These are phyloP conservation scores for Xerophyta viscosa DNA, from an alignment of 106 monocot genomes.

Conservation along the genomic window DNA sequence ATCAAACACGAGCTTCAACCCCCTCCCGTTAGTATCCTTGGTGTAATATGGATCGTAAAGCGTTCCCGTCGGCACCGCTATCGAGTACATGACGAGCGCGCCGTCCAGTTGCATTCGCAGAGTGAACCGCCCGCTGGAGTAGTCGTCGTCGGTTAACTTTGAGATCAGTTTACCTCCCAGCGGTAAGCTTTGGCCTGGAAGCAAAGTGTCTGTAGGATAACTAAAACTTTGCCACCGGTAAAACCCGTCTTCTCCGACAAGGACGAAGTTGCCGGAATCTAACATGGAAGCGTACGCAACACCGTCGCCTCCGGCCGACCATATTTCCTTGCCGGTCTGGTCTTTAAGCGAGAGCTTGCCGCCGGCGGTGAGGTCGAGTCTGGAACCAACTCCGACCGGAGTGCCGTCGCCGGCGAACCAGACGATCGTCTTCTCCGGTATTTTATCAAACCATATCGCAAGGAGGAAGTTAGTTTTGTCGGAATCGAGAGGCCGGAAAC, in stretches of 20 bases:
- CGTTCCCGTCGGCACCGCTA: not conserved
- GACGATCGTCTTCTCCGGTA: slow-evolving; percentile 17
- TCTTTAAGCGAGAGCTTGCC: slow-evolving; percentile 13
- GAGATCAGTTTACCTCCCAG: slow-evolving; percentile 4
- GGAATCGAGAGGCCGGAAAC: slow-evolving; percentile 19
- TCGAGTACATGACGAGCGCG: not conserved
- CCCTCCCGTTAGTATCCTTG: not conserved
- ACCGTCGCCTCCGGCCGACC: not conserved
- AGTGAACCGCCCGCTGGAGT: slow-evolving; percentile 17
- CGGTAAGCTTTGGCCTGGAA: slow-evolving; percentile 15
- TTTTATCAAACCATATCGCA: slow-evolving; percentile 28
- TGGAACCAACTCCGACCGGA: not conserved
- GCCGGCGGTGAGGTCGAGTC: not conserved
- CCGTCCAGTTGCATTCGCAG: slow-evolving; percentile 5
- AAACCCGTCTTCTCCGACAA: not conserved
- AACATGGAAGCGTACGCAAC: slow-evolving; percentile 15
- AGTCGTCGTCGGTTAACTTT: slow-evolving; percentile 14
- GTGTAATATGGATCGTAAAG: slow-evolving; percentile 2
- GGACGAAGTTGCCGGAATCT: slow-evolving; percentile 34
- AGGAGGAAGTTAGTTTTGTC: slow-evolving; percentile 24
- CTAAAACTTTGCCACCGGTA: slow-evolving; percentile 11
- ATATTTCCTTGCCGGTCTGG: slow-evolving; percentile 1
- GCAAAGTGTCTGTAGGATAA: slow-evolving; percentile 21
- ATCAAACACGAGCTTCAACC: slow-evolving; percentile 15
- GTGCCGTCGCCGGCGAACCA: slow-evolving; percentile 18